A percentile compares a stretch with the other conserved stretches of the same genome.
phyloP scores from a whole-genome alignment of 2,329 filamentous ascomycete species.

The Colletotrichum endophyticum region DNA sequence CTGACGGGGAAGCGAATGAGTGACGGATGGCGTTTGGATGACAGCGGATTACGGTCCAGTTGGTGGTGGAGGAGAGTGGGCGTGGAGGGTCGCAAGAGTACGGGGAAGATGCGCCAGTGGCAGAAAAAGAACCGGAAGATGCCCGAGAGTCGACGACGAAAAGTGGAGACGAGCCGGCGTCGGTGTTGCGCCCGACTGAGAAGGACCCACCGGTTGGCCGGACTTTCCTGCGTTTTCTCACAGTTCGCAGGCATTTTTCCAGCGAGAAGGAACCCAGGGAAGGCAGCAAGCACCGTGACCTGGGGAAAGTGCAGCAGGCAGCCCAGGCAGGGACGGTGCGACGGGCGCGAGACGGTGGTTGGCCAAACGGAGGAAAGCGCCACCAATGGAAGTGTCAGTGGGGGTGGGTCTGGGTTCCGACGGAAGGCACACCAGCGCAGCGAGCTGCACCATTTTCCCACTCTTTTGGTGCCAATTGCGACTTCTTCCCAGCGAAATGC shows the following conservation, averaged over 20 bases:
- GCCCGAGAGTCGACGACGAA: neutral
- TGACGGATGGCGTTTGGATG: neutral
- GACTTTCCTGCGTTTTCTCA: neutral
- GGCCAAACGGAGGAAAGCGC: neutral
- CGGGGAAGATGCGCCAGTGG: neutral
- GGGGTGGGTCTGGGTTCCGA: neutral
- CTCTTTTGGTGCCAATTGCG: neutral
- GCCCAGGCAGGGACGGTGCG: neutral
- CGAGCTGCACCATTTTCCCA: neutral
- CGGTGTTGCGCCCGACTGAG: neutral
- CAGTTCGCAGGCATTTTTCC: neutral
- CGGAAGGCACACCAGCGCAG: neutral
- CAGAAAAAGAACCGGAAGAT: slow-evolving; percentile 12
- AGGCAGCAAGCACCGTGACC: neutral
- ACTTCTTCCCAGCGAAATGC: neutral
- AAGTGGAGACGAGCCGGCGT: neutral
- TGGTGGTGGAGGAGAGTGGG: neutral
- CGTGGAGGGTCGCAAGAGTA: neutral
- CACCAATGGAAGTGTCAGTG: neutral
- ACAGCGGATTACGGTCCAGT: neutral
- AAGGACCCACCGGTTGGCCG: neutral
- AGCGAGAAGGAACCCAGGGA: neutral
- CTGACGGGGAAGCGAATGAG: neutral
- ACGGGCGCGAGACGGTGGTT: neutral
- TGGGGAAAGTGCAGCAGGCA: neutral